Base-by-base conservation (phyloP, 176 grass and related monocot species). In the Avena sativa region DNA sequence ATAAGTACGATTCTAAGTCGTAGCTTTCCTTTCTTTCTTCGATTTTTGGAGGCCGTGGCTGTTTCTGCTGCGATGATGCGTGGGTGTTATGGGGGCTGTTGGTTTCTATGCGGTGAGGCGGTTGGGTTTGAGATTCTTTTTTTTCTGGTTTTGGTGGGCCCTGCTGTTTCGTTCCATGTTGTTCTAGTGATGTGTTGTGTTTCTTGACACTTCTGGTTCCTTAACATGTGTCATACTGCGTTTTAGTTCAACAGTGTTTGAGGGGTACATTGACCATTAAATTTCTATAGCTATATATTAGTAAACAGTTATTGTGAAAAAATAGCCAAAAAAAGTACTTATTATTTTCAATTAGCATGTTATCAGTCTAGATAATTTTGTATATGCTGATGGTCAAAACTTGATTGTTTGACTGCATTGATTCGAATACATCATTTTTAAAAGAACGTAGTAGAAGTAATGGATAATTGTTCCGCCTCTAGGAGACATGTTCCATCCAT, bases 261-360 rank as follows among this genome's bases (percentile, higher is more conserved):
- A 47, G 55, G 34, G 79, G 46, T 68, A 68, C 25, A n/a, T 81
- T 34, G 62, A 67, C 26, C 26, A 52, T 34, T 81, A 70, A 15
- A 20, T 69, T 69, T 38, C 62, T 63, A 12, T 64, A 65, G 21
- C 16, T 55, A 28, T 16, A 34, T 67, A 49, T 32, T 52, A n/a
- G 4, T 65, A 65, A 20, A 26, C 19, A 25, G 28, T 43, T 47
- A 64, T 50, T 68, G 47, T 51, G 4, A 19, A 20, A 21, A 81
- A 68, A 28, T 63, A 79, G n/a, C 13, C 40, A 6, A 43, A 62
- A 65, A 56, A 64, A 80, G 44, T 59, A 34, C 30, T 32, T 34
- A 65, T 49, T 34, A 15, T n/a, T 81, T 82, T 53, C 55, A 43
- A 15, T 30, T 52, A 51, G 48, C 78, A 66, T 81, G 2, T 50